Base-by-base conservation (phyloP, 768 basidiomycete species). In the Pleurotus pulmonarius region DNA sequence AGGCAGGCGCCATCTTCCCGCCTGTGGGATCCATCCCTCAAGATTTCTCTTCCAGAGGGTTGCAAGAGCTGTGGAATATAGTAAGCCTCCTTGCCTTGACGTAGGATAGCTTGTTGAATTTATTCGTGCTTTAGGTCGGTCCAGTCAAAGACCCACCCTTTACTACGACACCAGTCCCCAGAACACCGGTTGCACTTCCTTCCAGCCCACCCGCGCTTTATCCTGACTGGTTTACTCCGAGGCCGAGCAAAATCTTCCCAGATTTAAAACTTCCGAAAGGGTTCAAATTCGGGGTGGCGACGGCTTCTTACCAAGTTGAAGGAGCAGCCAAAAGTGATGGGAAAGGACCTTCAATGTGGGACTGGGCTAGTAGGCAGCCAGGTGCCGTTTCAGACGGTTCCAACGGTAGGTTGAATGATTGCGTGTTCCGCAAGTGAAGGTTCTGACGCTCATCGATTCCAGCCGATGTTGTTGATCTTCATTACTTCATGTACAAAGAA, bases 401-500 rank as follows among this genome's bases (percentile, higher is more conserved):
- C 0, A 80, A 74, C 41, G 77, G 77, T 76, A 54, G 11, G 26
- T 26, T 26, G 58, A 44, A 24, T 25, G 29, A 15, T 37, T 20
- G 13, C 11, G 39, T 25, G 37, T 46, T 53, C 38, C 24, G 11
- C 39, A 46, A 20, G 5, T 49, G 37, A 49, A 12, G 1, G 15
- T 48, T 4, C 24, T 45, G 46, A 13, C 43, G n/a, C 25, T 39
- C 39, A 37, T 37, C 22, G 43, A 54, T 44, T 20, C 25, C 25
- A 80, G 78, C 71, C 54, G 79, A 79, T 60, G 64, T 81, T 29
- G 71, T 77, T 5, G 79, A 78, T 61, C 63, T 81, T 15, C 76
- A 80, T 40, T 81, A 82, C 59, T 81, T 69, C 57, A 67, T 81
- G 40, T 82, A 81, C 65, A 82, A 82, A 59, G 75, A 78, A 64